These are phyloP conservation scores for Backusella psychrophila DNA, from an alignment of 192 early-diverging fungal species.

Conservation along the genomic window DNA sequence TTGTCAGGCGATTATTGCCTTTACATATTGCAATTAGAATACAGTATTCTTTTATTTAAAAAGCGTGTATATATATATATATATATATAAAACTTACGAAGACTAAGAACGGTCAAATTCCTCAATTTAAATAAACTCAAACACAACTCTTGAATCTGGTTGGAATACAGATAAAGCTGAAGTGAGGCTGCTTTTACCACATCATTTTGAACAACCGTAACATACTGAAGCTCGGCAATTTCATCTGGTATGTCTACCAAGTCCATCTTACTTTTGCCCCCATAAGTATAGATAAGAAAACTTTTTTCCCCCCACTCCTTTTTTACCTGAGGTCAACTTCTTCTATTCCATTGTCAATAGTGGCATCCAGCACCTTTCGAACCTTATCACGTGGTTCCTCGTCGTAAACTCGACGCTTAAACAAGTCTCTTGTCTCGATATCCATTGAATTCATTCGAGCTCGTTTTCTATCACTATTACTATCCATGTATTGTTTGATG, in stretches of 20 bases:
- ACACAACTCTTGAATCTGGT: slow-evolving; percentile 31
- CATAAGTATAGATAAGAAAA: not conserved
- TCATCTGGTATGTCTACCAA: slow-evolving; percentile 35
- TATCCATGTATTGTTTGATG: not conserved
- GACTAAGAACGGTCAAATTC: slow-evolving; percentile 45
- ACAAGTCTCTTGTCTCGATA: slow-evolving; percentile 11
- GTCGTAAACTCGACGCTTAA: not conserved
- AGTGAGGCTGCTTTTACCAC: slow-evolving; percentile 28
- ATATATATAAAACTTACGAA: slow-evolving; percentile 31
- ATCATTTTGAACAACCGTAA: slow-evolving; percentile 32
- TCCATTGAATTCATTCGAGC: slow-evolving; percentile 18
- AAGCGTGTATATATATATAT: too few relatives aligned
- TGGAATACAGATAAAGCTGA: slow-evolving; percentile 46
- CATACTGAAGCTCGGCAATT: slow-evolving; percentile 28
- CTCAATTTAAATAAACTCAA: slow-evolving; percentile 40
- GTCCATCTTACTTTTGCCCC: slow-evolving; percentile 11
- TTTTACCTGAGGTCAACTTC: slow-evolving; percentile 28
- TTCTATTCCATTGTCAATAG: slow-evolving; percentile 30
- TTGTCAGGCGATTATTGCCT: slow-evolving; percentile 44
- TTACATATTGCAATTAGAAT: not conserved
- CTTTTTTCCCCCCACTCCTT: too few relatives aligned
- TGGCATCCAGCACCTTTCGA: slow-evolving; percentile 16
- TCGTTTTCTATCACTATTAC: not conserved
- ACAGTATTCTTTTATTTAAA: too few relatives aligned
- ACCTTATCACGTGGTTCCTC: slow-evolving; percentile 15